Evolutionary conservation across 2,329 filamentous ascomycete species (phyloP).

Genomic region (Penicillium frequentans): DNA sequence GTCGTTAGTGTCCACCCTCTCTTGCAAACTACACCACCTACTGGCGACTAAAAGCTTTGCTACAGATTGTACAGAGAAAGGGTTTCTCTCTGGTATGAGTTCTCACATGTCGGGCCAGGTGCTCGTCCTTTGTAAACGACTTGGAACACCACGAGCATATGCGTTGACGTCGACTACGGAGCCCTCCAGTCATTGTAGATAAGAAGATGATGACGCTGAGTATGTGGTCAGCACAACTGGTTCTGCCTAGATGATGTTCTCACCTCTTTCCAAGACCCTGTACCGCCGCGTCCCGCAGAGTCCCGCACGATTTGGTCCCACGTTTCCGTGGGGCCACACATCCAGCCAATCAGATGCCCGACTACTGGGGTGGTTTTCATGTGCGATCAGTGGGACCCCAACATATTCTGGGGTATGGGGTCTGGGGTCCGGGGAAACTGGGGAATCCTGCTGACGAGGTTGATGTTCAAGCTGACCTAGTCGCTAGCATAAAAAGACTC

Average conservation of each 20-base stretch:
- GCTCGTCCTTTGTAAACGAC: conserved; percentile 32
- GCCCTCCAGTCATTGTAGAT: background rate
- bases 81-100: conserved; percentile 36
- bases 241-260: too few relatives aligned
- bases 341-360: background rate
- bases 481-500: too few relatives aligned
- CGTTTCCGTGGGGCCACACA: background rate
- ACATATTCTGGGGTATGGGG: background rate
- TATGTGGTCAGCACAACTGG: too few relatives aligned
- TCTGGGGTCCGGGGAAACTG: background rate
- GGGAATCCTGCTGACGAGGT: background rate
- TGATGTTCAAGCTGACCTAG: too few relatives aligned
- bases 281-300: background rate
- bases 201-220: too few relatives aligned
- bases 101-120: conserved; percentile 33
- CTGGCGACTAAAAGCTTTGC: conserved; percentile 27
- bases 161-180: conserved; percentile 1
- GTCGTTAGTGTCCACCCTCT: background rate
- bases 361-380: too few relatives aligned
- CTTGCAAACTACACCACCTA: conserved; percentile 4
- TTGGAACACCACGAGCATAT: conserved; percentile 25
- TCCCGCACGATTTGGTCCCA: background rate
- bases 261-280: background rate
- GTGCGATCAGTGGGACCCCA: background rate
- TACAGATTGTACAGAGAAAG: conserved; percentile 25